phyloP scores from a whole-genome alignment of 78 protist genomes.

The Dictyostelium citrinum region DNA sequence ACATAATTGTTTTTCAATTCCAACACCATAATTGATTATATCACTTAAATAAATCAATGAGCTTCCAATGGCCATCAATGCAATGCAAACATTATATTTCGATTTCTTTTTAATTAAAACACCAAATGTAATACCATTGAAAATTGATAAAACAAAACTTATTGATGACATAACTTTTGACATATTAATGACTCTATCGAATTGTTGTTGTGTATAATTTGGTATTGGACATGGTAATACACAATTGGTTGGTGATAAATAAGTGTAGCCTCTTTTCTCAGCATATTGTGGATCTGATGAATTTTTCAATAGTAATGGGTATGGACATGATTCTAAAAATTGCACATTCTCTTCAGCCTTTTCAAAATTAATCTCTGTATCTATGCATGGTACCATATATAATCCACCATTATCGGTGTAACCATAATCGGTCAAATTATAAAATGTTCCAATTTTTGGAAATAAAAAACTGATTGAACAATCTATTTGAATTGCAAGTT shows the following conservation, averaged over 20 bases:
- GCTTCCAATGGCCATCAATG: neutral
- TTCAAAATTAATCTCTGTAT: neutral
- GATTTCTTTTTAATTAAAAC: neutral
- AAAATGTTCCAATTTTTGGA: neutral
- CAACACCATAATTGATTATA: neutral
- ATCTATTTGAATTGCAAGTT: neutral
- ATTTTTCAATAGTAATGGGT: neutral
- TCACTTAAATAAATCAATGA: slow-evolving; percentile 14
- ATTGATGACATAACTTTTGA: slow-evolving; percentile 20
- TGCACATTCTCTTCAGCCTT: neutral
- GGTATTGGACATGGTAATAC: slow-evolving; percentile 60
- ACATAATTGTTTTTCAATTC: neutral
- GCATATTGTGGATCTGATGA: neutral
- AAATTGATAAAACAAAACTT: neutral
- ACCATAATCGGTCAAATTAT: neutral
- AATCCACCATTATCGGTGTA: neutral
- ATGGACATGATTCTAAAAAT: neutral
- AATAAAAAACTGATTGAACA: neutral
- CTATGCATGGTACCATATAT: neutral
- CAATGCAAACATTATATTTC: slow-evolving; percentile 19
- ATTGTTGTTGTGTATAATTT: neutral
- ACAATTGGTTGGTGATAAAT: neutral
- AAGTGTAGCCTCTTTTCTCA: neutral
- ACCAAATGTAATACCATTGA: slow-evolving; percentile 9
- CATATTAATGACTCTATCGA: neutral